A percentile compares a stretch with the other conserved stretches of the same genome.
These are phyloP conservation scores for Ophiosphaerella narmari DNA, from an alignment of 2,329 filamentous ascomycete genomes.

Conservation along the genomic window DNA sequence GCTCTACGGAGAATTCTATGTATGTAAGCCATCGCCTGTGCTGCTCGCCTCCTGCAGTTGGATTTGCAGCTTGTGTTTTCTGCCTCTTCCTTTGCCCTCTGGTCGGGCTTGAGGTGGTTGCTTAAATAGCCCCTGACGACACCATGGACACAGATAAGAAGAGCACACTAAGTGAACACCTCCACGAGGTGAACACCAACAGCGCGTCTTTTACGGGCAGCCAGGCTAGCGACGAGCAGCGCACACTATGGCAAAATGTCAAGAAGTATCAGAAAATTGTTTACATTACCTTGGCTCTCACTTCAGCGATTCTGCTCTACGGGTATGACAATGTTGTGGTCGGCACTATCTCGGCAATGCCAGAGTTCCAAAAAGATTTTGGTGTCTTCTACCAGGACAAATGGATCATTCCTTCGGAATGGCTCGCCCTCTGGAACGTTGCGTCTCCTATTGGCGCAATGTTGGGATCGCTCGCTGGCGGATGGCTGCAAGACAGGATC, in stretches of 20 bases:
- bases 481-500: conserved; percentile 32
- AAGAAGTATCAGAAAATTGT: conserved; percentile 37
- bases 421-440: conserved; percentile 38
- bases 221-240: conserved; percentile 20
- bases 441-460: conserved; percentile 33
- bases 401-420: conserved; percentile 35
- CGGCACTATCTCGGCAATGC: conserved; percentile 36
- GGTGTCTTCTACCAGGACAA: conserved; percentile 24
- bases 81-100: neutral
- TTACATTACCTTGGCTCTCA: conserved; percentile 28
- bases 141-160: conserved; percentile 11
- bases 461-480: conserved; percentile 30
- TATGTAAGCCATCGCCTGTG: too few species aligned
- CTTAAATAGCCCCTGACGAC: neutral
- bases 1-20: too few species aligned
- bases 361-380: conserved; percentile 37
- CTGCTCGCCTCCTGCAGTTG: too few species aligned
- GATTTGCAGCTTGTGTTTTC: neutral
- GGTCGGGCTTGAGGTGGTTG: neutral
- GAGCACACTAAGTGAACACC: conserved; percentile 9
- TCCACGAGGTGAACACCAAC: conserved; percentile 13
- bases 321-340: conserved; percentile 40
- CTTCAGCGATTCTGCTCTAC: conserved; percentile 35
- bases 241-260: conserved; percentile 36
- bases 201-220: neutral